Evolutionary conservation across 768 basidiomycete species (phyloP).

Genomic region (Astraeus odoratus): DNA sequence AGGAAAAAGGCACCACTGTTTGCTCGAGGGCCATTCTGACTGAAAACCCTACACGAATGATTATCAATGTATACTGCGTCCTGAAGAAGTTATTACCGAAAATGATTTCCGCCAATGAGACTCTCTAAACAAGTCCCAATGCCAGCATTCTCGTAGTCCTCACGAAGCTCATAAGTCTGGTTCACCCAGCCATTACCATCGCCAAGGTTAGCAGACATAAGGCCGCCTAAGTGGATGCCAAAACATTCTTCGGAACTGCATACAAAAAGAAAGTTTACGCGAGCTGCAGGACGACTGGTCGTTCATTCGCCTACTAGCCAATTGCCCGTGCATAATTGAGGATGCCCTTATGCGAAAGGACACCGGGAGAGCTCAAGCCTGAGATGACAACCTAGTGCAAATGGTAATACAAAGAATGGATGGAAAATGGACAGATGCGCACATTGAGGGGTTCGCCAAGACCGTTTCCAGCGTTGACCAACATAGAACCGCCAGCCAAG

Average conservation of each 20-base stretch:
- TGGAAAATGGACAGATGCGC: not conserved
- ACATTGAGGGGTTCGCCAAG: slow-evolving; percentile 43
- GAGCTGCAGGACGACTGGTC: not conserved
- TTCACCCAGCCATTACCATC: slow-evolving; percentile 40
- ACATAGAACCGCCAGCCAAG: slow-evolving; percentile 36
- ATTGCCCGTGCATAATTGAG: slow-evolving; percentile 55
- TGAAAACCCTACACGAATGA: slow-evolving; percentile 35
- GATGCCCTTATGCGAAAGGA: slow-evolving; percentile 51
- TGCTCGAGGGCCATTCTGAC: slow-evolving; percentile 52
- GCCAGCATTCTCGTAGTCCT: slow-evolving; percentile 32
- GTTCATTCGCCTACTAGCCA: slow-evolving; percentile 44
- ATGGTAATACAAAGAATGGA: not conserved
- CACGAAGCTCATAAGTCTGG: slow-evolving; percentile 38
- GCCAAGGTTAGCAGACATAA: slow-evolving; percentile 39
- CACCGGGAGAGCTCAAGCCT: slow-evolving; percentile 47
- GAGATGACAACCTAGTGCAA: slow-evolving; percentile 52
- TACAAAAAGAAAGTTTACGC: slow-evolving; percentile 1
- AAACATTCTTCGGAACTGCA: slow-evolving; percentile 36
- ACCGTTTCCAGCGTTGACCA: slow-evolving; percentile 31
- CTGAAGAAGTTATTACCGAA: slow-evolving; percentile 28
- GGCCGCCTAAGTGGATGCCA: slow-evolving; percentile 28
- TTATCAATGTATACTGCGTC: not conserved
- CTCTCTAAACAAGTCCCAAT: slow-evolving; percentile 42
- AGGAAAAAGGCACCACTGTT: slow-evolving; percentile 48
- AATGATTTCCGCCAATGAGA: slow-evolving; percentile 41